A percentile compares a stretch with the other conserved stretches of the same genome.
These are phyloP conservation scores for Candida takata DNA, from an alignment of 805 yeast genomes.

Conservation along the genomic window DNA sequence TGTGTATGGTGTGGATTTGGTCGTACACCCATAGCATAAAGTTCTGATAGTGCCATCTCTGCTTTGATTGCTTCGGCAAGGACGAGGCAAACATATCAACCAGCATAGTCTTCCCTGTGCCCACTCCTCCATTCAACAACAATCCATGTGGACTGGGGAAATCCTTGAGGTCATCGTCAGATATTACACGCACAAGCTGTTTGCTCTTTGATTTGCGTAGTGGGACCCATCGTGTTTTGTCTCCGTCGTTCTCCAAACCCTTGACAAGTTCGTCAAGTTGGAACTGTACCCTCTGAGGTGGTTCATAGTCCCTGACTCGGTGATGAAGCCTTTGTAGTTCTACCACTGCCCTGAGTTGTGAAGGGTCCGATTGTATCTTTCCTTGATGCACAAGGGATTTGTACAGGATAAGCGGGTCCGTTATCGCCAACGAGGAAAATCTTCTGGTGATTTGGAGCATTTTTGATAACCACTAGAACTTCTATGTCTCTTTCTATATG, in stretches of 20 bases:
- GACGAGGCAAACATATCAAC: slow-evolving; percentile 66
- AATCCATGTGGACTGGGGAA: slow-evolving; percentile 60
- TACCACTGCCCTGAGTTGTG: slow-evolving; percentile 55
- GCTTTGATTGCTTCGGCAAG: slow-evolving; percentile 54
- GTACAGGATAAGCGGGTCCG: slow-evolving; percentile 59
- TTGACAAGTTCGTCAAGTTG: slow-evolving; percentile 5
- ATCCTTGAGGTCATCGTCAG: slow-evolving; percentile 43
- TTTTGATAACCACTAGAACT: no score
- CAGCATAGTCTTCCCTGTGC: slow-evolving; percentile 69
- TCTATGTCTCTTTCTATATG: no score
- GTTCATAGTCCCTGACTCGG: slow-evolving; percentile 51
- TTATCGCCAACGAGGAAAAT: slow-evolving; percentile 28
- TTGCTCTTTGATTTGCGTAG: slow-evolving; percentile 7
- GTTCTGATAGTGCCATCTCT: slow-evolving; percentile 65
- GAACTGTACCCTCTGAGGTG: slow-evolving; percentile 23
- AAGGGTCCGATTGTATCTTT: slow-evolving; percentile 43
- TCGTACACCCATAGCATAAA: slow-evolving; percentile 63
- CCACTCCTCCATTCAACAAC: slow-evolving; percentile 58
- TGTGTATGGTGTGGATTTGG: slow-evolving; percentile 47
- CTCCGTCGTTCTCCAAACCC: slow-evolving; percentile 7
- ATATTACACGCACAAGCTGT: slow-evolving; percentile 42
- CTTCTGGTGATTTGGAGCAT: no score
- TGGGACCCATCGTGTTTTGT: slow-evolving; percentile 4
- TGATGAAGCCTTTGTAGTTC: slow-evolving; percentile 56
- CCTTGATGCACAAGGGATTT: slow-evolving; percentile 47